These are phyloP conservation scores for Xylaria arbuscula DNA, from an alignment of 2,329 filamentous ascomycete genomes.

Conservation along the genomic window DNA sequence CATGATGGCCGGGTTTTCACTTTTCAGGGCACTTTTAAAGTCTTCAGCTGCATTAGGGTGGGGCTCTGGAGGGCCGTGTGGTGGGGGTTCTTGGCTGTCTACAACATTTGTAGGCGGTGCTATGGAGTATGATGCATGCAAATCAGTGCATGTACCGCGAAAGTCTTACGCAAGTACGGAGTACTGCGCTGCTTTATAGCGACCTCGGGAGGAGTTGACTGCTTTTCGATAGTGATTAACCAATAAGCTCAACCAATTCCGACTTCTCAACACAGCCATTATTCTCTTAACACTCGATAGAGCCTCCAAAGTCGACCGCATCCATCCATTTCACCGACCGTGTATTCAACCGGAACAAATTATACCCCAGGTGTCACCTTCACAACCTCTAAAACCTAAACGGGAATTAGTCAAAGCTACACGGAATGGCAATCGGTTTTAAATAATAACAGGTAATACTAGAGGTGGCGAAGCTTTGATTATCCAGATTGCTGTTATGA, in stretches of 20 bases:
- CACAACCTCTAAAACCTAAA: not conserved
- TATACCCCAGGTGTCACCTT: not conserved
- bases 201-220: constrained; percentile 18
- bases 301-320: constrained; percentile 21
- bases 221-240: constrained; percentile 21
- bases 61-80: constrained; percentile 5
- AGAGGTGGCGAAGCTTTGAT: too few relatives aligned
- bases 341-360: not conserved
- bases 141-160: not conserved
- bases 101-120: not conserved
- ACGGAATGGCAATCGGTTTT: too few relatives aligned
- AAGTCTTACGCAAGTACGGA: constrained; percentile 20
- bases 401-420: too few relatives aligned
- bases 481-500: too few relatives aligned
- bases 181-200: constrained; percentile 18
- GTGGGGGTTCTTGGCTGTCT: constrained; percentile 24
- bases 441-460: too few relatives aligned
- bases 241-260: constrained; percentile 16
- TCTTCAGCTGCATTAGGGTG: constrained; percentile 18
- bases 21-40: constrained; percentile 6
- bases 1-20: not conserved
- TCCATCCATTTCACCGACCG: constrained; percentile 13
- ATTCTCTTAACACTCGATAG: constrained; percentile 12
- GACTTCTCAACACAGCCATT: constrained; percentile 12
- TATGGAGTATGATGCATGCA: not conserved